phyloP scores from a whole-genome alignment of 1,139 yeast species.

The Pichia sp. region DNA sequence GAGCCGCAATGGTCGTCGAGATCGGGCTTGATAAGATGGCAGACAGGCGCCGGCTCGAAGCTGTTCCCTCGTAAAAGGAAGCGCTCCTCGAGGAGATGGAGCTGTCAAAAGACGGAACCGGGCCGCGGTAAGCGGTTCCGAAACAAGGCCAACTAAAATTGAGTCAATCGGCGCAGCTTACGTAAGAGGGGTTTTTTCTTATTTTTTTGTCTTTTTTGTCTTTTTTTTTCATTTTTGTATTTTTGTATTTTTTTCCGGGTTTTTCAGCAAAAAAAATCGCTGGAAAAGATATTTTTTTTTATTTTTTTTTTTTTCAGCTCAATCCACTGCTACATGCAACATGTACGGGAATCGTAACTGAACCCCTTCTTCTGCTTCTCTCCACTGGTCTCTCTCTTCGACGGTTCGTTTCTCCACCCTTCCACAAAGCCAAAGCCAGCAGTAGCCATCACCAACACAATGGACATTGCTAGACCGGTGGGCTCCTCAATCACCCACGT shows the following conservation, averaged over 20 bases:
- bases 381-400: background rate
- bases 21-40: background rate
- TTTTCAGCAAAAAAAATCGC: background rate
- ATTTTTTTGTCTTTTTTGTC: background rate
- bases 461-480: conserved; percentile 95
- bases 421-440: background rate
- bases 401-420: background rate
- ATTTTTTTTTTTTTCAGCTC: background rate
- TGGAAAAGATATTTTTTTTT: background rate
- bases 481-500: conserved; percentile 92
- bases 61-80: background rate
- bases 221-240: background rate
- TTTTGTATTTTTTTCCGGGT: background rate
- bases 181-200: background rate
- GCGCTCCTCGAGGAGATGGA: background rate
- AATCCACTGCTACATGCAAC: background rate
- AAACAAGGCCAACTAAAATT: background rate
- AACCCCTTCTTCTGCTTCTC: background rate
- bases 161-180: background rate
- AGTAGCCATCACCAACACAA: conserved; percentile 27
- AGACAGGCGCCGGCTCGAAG: background rate
- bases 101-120: background rate
- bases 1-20: background rate
- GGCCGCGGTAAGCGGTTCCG: background rate
- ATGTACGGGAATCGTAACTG: background rate